phyloP scores from a whole-genome alignment of 2,329 filamentous ascomycete genomes.

The Colletotrichum brevisporum region DNA sequence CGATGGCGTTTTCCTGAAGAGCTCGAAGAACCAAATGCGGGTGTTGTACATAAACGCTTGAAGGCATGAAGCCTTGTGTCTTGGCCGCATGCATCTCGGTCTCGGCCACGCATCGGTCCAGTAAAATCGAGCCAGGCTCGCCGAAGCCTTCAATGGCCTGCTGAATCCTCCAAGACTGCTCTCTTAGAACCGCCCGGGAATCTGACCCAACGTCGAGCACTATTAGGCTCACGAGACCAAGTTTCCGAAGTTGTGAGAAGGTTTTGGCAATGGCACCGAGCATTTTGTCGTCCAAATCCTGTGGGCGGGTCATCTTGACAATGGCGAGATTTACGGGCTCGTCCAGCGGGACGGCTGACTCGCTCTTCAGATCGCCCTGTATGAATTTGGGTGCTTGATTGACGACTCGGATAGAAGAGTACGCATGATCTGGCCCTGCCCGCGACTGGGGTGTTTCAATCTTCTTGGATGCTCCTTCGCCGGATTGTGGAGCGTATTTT shows the following conservation, averaged over 20 bases:
- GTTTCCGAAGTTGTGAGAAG: slow-evolving; percentile 82
- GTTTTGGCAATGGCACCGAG: slow-evolving; percentile 86
- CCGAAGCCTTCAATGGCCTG: slow-evolving; percentile 80
- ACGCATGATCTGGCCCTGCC: slow-evolving; percentile 23
- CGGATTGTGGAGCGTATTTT: slow-evolving; percentile 71
- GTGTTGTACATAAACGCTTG: slow-evolving; percentile 34
- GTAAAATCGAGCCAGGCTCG: slow-evolving; percentile 75
- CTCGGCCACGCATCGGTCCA: slow-evolving; percentile 51
- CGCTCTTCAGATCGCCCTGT: slow-evolving; percentile 46
- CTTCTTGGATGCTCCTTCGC: slow-evolving; percentile 23
- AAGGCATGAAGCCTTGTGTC: slow-evolving; percentile 37
- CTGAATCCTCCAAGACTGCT: slow-evolving; percentile 82
- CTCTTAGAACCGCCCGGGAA: slow-evolving; percentile 58
- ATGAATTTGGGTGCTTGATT: slow-evolving; percentile 53
- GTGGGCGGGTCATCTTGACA: slow-evolving; percentile 84
- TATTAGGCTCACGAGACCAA: slow-evolving; percentile 86
- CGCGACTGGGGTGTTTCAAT: slow-evolving; percentile 3
- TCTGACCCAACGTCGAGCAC: slow-evolving; percentile 80
- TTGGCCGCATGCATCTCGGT: slow-evolving; percentile 16
- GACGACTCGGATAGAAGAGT: slow-evolving; percentile 47
- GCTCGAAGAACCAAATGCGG: slow-evolving; percentile 48
- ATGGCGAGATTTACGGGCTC: slow-evolving; percentile 77
- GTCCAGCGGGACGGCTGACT: slow-evolving; percentile 44
- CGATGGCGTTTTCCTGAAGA: slow-evolving; percentile 50
- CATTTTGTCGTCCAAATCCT: slow-evolving; percentile 77